phyloP scores from a whole-genome alignment of 2,329 filamentous ascomycete genomes.

The Penicillium sp. region DNA sequence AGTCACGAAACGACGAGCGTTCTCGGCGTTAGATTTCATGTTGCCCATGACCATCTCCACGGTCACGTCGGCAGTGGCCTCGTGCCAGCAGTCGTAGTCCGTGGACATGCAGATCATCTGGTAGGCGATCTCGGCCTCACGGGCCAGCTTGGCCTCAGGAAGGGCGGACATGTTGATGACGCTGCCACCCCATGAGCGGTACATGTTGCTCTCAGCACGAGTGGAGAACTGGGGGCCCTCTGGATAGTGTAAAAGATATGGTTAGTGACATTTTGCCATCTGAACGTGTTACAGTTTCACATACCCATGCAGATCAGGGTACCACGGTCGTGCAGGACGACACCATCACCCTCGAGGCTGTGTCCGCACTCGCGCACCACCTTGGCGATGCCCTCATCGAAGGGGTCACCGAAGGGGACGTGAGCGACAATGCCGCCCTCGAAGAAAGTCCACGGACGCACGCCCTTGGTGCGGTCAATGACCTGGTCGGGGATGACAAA shows the following conservation, averaged over 20 bases:
- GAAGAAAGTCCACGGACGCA: slow-evolving; percentile 94
- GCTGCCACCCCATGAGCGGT: slow-evolving; percentile 86
- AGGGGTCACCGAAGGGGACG: slow-evolving; percentile 93
- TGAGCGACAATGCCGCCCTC: slow-evolving; percentile 79
- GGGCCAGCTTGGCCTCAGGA: slow-evolving; percentile 92
- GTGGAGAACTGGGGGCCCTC: slow-evolving; percentile 99
- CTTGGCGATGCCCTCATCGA: slow-evolving; percentile 73
- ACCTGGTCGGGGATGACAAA: slow-evolving; percentile 96
- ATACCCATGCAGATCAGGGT: slow-evolving; percentile 88
- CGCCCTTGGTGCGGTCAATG: slow-evolving; percentile 94
- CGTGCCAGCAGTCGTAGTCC: slow-evolving; percentile 98
- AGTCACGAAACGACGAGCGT: slow-evolving; percentile 79
- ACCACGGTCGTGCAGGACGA: slow-evolving; percentile 78
- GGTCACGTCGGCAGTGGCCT: slow-evolving; percentile 72
- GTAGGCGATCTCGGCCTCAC: slow-evolving; percentile 93
- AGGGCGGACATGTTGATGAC: slow-evolving; percentile 98
- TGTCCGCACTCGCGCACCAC: slow-evolving; percentile 76
- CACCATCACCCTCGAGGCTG: slow-evolving; percentile 76
- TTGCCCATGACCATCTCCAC: slow-evolving; percentile 97
- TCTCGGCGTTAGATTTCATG: slow-evolving; percentile 89
- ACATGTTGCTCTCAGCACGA: slow-evolving; percentile 91
- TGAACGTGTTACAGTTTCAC: slow-evolving; percentile 29
- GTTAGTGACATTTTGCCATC: neutral
- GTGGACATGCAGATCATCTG: slow-evolving; percentile 99
- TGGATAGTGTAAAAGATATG: slow-evolving; percentile 31